Evolutionary conservation across 129 eudicot genomes (phyloP), one percentile per base, ranked within the genome.

Genomic region (Flaveria robusta): DNA sequence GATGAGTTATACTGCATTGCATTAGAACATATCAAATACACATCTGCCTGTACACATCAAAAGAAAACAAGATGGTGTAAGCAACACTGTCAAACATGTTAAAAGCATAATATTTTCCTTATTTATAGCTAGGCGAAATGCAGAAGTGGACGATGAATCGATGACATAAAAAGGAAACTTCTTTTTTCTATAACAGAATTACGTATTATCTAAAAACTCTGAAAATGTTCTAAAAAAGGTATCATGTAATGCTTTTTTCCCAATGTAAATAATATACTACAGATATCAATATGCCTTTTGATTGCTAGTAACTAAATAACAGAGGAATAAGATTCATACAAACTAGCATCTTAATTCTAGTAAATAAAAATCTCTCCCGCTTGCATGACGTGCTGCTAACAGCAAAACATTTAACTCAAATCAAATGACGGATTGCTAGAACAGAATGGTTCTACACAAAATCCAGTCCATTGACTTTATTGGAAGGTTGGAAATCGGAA

Each of bases 1-100:
- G 89, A 81, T 42, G 93, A 78, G 85, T 93, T 93, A 77, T 88
- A 93, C 82, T 83, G 89, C 98, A 91, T 90, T 70, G 98, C 98
- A 56, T 93, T 93, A 23, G 97, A 85, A 75, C 93, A 88, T 60
- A 93, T 93, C 74, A 93, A 78, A 47, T 42, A 63, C 47, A 93
- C 86, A 75, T 93, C 98, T 56, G 97, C 96, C 98, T 93, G 97
- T 74, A 87, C 14, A 67, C 51, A 52, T 7, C 5, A 27, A 74
- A 76, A 50, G 60, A 24, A 41, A 74, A 72, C 54, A 55, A 18
- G 19, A 72, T 37, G 26, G 34, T 20, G 67, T 37, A 31, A 72
- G 27, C 9, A 47, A 16, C 2, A 9, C 31, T 8, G 50, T 47
- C 49, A 5, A 9, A 70, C 26, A 47, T 49, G 45, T 3, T 69